These are phyloP conservation scores for Apium graveolens DNA, from an alignment of 129 eudicot genomes.

Conservation along the genomic window DNA sequence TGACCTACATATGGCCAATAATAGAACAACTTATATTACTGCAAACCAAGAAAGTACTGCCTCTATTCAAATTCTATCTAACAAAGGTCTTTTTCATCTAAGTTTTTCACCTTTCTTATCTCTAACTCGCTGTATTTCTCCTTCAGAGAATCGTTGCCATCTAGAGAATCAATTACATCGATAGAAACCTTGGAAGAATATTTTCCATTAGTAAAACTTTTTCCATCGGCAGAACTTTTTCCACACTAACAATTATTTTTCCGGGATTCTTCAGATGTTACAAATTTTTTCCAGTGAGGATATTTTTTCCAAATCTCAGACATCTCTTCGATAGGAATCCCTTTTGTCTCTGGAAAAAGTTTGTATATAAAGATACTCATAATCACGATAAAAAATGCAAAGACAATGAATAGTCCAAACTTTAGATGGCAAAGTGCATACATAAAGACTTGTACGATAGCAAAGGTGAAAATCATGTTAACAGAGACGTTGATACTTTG, in stretches of 20 bases:
- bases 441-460: too few species aligned
- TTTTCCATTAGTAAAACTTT: not conserved
- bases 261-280: not conserved
- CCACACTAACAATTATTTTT: not conserved
- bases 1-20: too few species aligned
- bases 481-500: too few species aligned
- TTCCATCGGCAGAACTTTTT: not conserved
- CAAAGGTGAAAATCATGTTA: too few species aligned
- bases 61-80: not conserved
- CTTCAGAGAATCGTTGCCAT: not conserved
- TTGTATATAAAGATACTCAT: slow-evolving; percentile 58
- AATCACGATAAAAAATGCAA: slow-evolving; percentile 31
- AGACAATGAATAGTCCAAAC: too few species aligned
- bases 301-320: slow-evolving; percentile 67
- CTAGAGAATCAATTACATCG: not conserved
- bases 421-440: not conserved
- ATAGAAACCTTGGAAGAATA: not conserved
- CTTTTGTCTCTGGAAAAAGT: slow-evolving; percentile 88
- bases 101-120: not conserved
- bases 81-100: not conserved
- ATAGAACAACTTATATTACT: not conserved
- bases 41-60: not conserved
- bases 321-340: slow-evolving; percentile 90
- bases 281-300: slow-evolving; percentile 61
- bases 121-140: not conserved